Evolutionary conservation across 805 yeast species (phyloP).

Genomic region (Tetrapisispora iriomotensis): DNA sequence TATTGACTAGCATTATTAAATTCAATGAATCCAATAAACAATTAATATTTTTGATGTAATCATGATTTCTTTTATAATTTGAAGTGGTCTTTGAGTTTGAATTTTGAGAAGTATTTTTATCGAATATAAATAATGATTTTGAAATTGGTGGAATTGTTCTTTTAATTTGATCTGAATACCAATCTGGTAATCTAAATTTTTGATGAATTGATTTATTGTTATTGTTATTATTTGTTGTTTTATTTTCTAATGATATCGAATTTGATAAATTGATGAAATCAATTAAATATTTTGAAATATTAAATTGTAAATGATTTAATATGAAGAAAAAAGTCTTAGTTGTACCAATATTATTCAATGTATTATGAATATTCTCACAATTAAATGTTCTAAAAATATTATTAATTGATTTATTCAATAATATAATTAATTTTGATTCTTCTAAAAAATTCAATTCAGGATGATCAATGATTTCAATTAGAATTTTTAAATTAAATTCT

Average conservation of each 20-base stretch:
- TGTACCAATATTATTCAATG: constrained; percentile 14
- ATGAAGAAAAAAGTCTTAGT: constrained; percentile 21
- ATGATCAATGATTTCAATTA: constrained; percentile 29
- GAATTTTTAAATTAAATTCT: constrained; percentile 15
- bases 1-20: constrained; percentile 9
- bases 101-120: constrained; percentile 3
- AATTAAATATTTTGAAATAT: constrained; percentile 17
- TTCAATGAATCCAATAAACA: constrained; percentile 14
- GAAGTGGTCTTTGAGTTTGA: neutral
- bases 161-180: constrained; percentile 18
- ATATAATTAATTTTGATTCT: constrained; percentile 14
- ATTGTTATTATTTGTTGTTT: neutral
- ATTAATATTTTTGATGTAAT: constrained; percentile 4
- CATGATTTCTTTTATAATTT: neutral
- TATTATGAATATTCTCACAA: constrained; percentile 10
- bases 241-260: constrained; percentile 2
- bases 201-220: constrained; percentile 8
- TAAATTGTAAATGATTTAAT: constrained; percentile 18
- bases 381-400: constrained; percentile 5
- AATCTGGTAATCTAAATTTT: constrained; percentile 14
- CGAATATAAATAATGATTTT: constrained; percentile 23
- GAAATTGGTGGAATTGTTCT: constrained; percentile 27
- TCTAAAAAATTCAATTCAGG: constrained; percentile 21
- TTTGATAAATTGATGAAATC: constrained; percentile 9
- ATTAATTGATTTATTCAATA: constrained; percentile 15